These are phyloP conservation scores for Flaveria floridana DNA, from an alignment of 140 eudicot genomes.

Conservation along the genomic window DNA sequence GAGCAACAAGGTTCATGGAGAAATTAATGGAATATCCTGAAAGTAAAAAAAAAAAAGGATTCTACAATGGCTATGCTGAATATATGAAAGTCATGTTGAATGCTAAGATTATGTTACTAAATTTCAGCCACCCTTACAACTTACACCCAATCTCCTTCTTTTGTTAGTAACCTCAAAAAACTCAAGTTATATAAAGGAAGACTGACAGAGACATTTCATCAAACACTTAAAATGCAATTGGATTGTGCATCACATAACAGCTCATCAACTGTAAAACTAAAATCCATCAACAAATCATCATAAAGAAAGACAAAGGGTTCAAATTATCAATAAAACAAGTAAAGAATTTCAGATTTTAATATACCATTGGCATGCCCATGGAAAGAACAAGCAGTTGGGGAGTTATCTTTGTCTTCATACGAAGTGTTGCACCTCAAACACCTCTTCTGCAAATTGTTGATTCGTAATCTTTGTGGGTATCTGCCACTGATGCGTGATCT, in stretches of 20 bases:
- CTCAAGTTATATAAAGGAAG: not conserved
- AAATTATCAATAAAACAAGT: not conserved
- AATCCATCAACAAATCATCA: not conserved
- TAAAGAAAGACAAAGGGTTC: not conserved
- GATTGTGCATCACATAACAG: not conserved
- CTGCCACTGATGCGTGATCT: constrained; percentile 23
- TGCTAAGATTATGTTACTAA: not conserved
- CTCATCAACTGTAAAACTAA: not conserved
- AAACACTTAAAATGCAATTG: constrained; percentile 17
- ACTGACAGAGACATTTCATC: constrained; percentile 23
- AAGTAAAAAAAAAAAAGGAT: not conserved
- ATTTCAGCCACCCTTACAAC: not conserved
- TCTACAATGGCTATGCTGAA: not conserved
- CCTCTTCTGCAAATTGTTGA: constrained; percentile 39
- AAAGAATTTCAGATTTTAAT: not conserved
- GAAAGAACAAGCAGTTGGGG: constrained; percentile 71
- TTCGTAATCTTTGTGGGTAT: constrained; percentile 35
- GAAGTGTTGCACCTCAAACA: constrained; percentile 70
- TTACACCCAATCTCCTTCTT: not conserved
- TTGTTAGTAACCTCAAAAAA: not conserved
- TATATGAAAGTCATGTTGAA: not conserved
- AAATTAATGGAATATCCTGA: not conserved
- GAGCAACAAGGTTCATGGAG: not conserved
- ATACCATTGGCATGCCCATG: constrained; percentile 74
- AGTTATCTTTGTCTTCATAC: constrained; percentile 52